These are phyloP conservation scores for Helotiales sp. DNA, from an alignment of 2,329 filamentous ascomycete species.

Conservation along the genomic window DNA sequence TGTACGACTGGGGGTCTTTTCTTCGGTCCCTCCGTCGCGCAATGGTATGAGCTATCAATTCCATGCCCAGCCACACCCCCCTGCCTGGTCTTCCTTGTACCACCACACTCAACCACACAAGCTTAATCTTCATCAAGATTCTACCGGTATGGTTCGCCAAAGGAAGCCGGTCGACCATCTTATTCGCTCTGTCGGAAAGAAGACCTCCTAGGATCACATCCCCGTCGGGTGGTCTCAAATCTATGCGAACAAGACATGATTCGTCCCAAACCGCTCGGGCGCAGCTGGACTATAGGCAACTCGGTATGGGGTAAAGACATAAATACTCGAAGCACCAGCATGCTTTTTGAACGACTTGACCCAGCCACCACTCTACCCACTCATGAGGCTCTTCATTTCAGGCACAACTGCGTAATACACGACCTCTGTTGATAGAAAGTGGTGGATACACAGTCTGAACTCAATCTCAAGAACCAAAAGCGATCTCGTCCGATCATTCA, in stretches of 20 bases:
- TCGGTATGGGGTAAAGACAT: background rate
- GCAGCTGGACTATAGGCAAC: constrained; percentile 4
- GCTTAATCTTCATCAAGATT: background rate
- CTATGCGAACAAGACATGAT: constrained; percentile 15
- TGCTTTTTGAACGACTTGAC: background rate
- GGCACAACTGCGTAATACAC: background rate
- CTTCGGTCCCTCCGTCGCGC: background rate
- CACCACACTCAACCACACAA: constrained; percentile 12
- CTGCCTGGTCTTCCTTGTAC: constrained; percentile 16
- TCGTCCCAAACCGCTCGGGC: constrained; percentile 12
- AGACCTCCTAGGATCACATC: constrained; percentile 1
- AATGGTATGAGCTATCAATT: constrained; percentile 6
- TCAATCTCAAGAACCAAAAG: too few relatives aligned
- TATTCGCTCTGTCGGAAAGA: constrained; percentile 1
- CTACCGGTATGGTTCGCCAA: background rate
- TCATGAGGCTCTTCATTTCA: background rate
- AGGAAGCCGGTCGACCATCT: constrained; percentile 2
- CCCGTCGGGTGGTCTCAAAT: constrained; percentile 7
- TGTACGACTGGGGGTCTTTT: background rate
- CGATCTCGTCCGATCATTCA: background rate
- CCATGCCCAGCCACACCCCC: background rate
- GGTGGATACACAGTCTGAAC: background rate
- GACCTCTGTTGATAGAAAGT: background rate
- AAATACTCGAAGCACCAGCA: background rate
- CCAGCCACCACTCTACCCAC: constrained; percentile 2